Percentiles rank a stretch among this genome's conserved stretches.
These are phyloP conservation scores for Psilocybe sp. DNA, from an alignment of 768 basidiomycete species.

Conservation along the genomic window DNA sequence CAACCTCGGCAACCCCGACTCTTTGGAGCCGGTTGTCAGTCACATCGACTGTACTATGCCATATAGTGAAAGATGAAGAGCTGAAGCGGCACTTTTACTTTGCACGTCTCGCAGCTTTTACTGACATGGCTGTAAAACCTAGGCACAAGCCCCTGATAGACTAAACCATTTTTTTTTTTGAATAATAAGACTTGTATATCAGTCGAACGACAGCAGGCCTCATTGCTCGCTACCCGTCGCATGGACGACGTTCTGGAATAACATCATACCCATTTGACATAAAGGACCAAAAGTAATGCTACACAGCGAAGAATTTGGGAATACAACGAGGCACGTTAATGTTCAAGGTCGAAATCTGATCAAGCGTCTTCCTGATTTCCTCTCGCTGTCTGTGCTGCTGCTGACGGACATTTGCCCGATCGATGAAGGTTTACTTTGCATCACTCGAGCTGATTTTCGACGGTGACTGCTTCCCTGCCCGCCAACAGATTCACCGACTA, in stretches of 20 bases:
- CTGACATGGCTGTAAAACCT: constrained; percentile 72
- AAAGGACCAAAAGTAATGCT: too few relatives aligned
- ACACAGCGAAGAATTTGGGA: too few relatives aligned
- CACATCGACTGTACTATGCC: constrained; percentile 99
- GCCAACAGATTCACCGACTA: constrained; percentile 21
- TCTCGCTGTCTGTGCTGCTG: background rate
- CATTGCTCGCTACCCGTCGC: too few relatives aligned
- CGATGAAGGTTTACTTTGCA: constrained; percentile 14
- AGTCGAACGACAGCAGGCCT: too few relatives aligned
- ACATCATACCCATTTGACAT: too few relatives aligned
- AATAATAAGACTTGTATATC: constrained; percentile 43
- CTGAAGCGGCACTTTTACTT: constrained; percentile 73
- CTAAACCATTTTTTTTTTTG: too few relatives aligned
- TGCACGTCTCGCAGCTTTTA: constrained; percentile 6
- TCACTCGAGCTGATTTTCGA: constrained; percentile 19
- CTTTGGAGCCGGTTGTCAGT: constrained; percentile 85
- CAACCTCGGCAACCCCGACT: constrained; percentile 87
- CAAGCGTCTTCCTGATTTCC: background rate
- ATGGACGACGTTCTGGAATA: too few relatives aligned
- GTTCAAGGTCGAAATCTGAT: background rate
- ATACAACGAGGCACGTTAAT: background rate
- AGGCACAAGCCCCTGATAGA: constrained; percentile 95
- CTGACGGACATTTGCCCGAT: background rate
- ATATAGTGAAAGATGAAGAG: constrained; percentile 96
- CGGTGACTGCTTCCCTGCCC: background rate